A percentile compares a stretch with the other conserved stretches of the same genome.
Conservation (phyloP, 1,139 yeast species). For the Pichia sp. region DNA sequence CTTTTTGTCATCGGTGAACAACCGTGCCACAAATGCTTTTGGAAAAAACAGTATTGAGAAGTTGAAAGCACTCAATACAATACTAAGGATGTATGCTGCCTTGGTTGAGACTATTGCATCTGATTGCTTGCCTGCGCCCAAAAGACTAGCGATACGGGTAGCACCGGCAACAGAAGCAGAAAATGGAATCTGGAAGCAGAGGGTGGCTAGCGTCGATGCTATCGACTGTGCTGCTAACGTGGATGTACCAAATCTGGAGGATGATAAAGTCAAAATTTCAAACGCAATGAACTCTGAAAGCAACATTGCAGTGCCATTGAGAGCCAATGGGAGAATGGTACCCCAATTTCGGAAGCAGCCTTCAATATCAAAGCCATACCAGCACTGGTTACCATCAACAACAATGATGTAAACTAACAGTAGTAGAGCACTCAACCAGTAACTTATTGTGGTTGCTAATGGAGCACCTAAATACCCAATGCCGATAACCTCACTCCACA, state of each 20-base stretch:
- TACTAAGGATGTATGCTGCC: conserved; percentile 31
- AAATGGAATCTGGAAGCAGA: conserved; percentile 41
- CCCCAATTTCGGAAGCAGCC: conserved; percentile 31
- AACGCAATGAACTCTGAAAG: conserved; percentile 43
- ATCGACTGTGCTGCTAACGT: conserved; percentile 42
- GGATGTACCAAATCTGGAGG: conserved; percentile 40
- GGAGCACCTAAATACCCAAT: conserved; percentile 44
- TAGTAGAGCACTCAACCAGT: conserved; percentile 36
- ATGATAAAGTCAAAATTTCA: conserved; percentile 39
- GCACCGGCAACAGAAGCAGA: conserved; percentile 40
- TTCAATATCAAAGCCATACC: conserved; percentile 33
- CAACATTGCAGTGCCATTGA: conserved; percentile 43
- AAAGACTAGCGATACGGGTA: conserved; percentile 38
- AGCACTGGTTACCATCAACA: conserved; percentile 30
- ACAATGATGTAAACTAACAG: conserved; percentile 33
- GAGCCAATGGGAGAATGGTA: conserved; percentile 30
- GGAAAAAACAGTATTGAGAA: conserved; percentile 30
- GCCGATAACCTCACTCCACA: conserved; percentile 34
- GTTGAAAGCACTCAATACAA: conserved; percentile 28
- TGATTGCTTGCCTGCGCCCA: conserved; percentile 33
- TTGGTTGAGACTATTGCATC: conserved; percentile 34
- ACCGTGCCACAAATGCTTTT: conserved; percentile 19
- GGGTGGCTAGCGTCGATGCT: conserved; percentile 38
- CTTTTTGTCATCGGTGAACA: conserved; percentile 30
- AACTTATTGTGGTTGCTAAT: conserved; percentile 37